These are phyloP conservation scores for Colletotrichum sansevieriae DNA, from an alignment of 2,329 filamentous ascomycete genomes.

Conservation along the genomic window DNA sequence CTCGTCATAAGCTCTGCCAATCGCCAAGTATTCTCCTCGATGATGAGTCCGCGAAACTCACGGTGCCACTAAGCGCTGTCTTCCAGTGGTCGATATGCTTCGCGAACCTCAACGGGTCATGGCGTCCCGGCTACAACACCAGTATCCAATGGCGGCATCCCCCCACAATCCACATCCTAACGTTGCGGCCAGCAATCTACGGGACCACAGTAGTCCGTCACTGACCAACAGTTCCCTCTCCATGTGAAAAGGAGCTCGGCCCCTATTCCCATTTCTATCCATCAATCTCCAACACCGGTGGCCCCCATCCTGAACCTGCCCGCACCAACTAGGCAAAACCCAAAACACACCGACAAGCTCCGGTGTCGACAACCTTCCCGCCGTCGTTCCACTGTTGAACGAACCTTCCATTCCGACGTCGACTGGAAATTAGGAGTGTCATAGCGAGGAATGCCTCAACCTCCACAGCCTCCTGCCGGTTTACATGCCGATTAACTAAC, in stretches of 20 bases:
- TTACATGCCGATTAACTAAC: too few species aligned
- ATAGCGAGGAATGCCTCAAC: constrained; percentile 13
- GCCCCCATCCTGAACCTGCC: constrained; percentile 24
- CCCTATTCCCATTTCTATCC: constrained; percentile 25
- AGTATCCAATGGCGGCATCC: background rate
- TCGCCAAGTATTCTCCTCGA: constrained; percentile 5
- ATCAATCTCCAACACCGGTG: constrained; percentile 38
- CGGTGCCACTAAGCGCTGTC: background rate
- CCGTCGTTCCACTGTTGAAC: constrained; percentile 15
- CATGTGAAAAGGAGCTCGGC: constrained; percentile 18
- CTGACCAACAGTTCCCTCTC: constrained; percentile 33
- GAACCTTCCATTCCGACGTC: constrained; percentile 10
- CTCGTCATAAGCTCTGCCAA: constrained; percentile 9
- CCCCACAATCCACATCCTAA: constrained; percentile 10
- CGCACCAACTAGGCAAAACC: constrained; percentile 24
- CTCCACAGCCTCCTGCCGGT: background rate
- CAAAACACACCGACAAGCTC: constrained; percentile 37
- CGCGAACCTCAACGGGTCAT: constrained; percentile 8
- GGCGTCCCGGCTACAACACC: constrained; percentile 15
- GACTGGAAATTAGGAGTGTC: constrained; percentile 1
- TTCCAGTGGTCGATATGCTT: background rate
- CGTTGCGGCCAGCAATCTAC: constrained; percentile 18
- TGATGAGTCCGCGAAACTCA: constrained; percentile 14
- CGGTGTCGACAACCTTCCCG: constrained; percentile 10
- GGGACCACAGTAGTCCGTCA: constrained; percentile 11